Evolutionary conservation across 768 basidiomycete genomes (phyloP).

Genomic region (Albatrellus ellisii): DNA sequence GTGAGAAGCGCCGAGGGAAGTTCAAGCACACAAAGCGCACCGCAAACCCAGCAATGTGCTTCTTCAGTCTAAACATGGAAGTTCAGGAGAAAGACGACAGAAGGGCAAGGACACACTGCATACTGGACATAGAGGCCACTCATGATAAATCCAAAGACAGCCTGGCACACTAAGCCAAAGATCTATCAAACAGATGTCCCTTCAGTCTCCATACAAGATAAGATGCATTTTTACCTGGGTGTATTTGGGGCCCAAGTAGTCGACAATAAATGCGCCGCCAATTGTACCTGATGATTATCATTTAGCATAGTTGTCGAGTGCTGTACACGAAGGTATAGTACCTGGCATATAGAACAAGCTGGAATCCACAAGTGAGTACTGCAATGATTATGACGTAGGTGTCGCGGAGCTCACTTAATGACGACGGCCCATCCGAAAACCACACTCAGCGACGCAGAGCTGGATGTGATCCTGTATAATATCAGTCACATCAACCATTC

Average conservation of each 20-base stretch:
- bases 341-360: conserved; percentile 61
- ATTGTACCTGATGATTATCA: conserved; percentile 35
- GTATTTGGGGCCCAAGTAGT: conserved; percentile 61
- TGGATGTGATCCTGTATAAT: conserved; percentile 41
- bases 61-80: conserved; percentile 30
- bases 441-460: conserved; percentile 34
- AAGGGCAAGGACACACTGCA: conserved; percentile 8
- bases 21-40: conserved; percentile 14
- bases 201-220: conserved; percentile 1
- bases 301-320: background rate
- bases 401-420: conserved; percentile 44
- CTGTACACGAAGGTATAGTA: conserved; percentile 22
- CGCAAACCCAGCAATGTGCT: conserved; percentile 63
- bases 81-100: background rate
- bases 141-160: conserved; percentile 80
- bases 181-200: conserved; percentile 31
- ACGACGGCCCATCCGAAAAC: conserved; percentile 80
- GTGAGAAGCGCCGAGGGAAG: too few relatives aligned
- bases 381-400: conserved; percentile 23
- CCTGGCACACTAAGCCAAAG: conserved; percentile 50
- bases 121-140: conserved; percentile 60
- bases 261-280: conserved; percentile 62
- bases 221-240: conserved; percentile 40
- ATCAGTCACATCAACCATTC: background rate
- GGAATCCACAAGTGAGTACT: conserved; percentile 3